Percentiles rank a stretch among this genome's conserved stretches.
Evolutionary conservation across 2,329 filamentous ascomycete genomes (phyloP).

Genomic region (Hypoxylon sp.): DNA sequence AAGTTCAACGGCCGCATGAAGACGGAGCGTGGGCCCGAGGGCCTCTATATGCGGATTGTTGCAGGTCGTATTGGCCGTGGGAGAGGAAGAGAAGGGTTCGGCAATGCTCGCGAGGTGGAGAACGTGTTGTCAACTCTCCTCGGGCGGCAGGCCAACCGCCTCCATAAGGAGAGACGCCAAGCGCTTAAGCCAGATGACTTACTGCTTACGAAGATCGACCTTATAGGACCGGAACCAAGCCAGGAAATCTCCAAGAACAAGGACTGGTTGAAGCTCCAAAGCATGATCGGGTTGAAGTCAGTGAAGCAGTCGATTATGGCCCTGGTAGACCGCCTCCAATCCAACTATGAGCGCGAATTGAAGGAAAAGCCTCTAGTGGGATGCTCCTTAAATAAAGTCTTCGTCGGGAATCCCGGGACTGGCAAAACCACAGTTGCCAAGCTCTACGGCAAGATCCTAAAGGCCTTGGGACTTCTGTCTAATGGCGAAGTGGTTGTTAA

Average conservation of each 20-base stretch:
- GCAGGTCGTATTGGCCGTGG: slow-evolving; percentile 72
- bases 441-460: slow-evolving; percentile 51
- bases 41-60: slow-evolving; percentile 76
- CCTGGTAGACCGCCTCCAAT: slow-evolving; percentile 56
- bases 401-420: slow-evolving; percentile 52
- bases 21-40: slow-evolving; percentile 38
- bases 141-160: slow-evolving; percentile 70
- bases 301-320: slow-evolving; percentile 56
- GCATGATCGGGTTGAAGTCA: slow-evolving; percentile 48
- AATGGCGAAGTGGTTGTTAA: slow-evolving; percentile 72
- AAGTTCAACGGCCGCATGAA: slow-evolving; percentile 60
- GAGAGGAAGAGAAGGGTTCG: slow-evolving; percentile 77
- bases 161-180: slow-evolving; percentile 63
- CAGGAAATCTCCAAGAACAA: slow-evolving; percentile 39
- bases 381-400: slow-evolving; percentile 51
- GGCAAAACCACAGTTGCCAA: slow-evolving; percentile 54
- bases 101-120: slow-evolving; percentile 74
- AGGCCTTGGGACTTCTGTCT: slow-evolving; percentile 57
- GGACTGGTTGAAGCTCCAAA: slow-evolving; percentile 53
- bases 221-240: slow-evolving; percentile 70
- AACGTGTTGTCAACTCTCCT: slow-evolving; percentile 70
- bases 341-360: slow-evolving; percentile 51
- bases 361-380: slow-evolving; percentile 48
- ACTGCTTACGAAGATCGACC: slow-evolving; percentile 74
- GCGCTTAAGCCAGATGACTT: slow-evolving; percentile 67